Conservation (phyloP, 768 basidiomycete species). For the Lyophyllum semitale region DNA sequence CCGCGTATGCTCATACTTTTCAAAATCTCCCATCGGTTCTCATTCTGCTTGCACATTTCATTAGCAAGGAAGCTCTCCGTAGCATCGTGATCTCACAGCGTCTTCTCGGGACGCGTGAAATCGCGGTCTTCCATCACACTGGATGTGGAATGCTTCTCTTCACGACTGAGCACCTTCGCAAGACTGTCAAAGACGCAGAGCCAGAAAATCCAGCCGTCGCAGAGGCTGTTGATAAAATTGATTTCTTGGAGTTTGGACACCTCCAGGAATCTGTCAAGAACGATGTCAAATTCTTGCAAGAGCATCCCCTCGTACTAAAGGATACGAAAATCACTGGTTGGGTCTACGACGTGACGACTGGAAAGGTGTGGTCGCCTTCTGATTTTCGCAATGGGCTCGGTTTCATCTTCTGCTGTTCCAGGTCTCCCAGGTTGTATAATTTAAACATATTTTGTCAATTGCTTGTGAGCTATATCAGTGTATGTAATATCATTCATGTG, state of each 20-base stretch:
- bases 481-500: too few relatives aligned
- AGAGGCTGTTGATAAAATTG: slow-evolving; percentile 40
- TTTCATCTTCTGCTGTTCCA: background rate
- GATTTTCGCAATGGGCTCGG: background rate
- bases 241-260: slow-evolving; percentile 55
- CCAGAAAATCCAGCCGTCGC: slow-evolving; percentile 33
- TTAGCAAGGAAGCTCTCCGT: slow-evolving; percentile 63
- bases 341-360: slow-evolving; percentile 66
- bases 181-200: slow-evolving; percentile 47
- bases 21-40: background rate
- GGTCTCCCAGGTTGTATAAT: slow-evolving; percentile 10
- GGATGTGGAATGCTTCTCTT: slow-evolving; percentile 76
- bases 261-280: slow-evolving; percentile 55
- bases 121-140: slow-evolving; percentile 71
- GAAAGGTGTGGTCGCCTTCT: slow-evolving; percentile 44
- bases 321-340: slow-evolving; percentile 63
- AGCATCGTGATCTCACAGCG: slow-evolving; percentile 74
- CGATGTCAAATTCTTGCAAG: slow-evolving; percentile 61
- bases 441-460: too few relatives aligned
- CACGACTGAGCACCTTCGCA: slow-evolving; percentile 48
- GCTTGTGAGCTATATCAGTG: too few relatives aligned
- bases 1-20: slow-evolving; percentile 44
- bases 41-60: background rate
- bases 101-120: slow-evolving; percentile 67
- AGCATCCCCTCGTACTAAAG: slow-evolving; percentile 54